Evolutionary conservation across 1,284 basidiomycete genomes (phyloP), one percentile per base, ranked within the genome.

Genomic region (Heterobasidion occidentale): DNA sequence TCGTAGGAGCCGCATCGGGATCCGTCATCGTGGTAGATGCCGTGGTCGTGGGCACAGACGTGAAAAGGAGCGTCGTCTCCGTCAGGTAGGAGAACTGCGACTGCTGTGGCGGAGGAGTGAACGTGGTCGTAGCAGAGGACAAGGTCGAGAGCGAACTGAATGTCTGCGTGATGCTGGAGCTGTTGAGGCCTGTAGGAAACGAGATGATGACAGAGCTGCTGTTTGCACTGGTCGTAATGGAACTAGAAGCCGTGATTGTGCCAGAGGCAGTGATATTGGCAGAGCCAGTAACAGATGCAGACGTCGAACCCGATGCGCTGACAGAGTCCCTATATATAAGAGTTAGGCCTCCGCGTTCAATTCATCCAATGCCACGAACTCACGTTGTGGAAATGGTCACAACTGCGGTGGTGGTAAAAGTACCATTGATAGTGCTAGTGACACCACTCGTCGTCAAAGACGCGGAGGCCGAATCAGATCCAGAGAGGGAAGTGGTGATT

Each of bases 1-100:
- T 80, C 1, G 79, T 78, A 8, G 74, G 67, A 0, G 75, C 67
- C 55, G 73, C 68, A 62, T 89, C 87, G 9, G 87, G 83, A 65
- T 86, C 60, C 47, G 64, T 65, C 19, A 61, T 60, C 51, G 63
- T 63, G 53, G 57, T 56, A 54, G 56, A 57, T 35, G 59, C 54
- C 19, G 65, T 65, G 2, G 63, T 52, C 9, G 60, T 68, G n/a
- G 71, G 72, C 44, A 69, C 67, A 34, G 72, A 65, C 34, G 72
- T 81, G 52, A 80, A 75, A 48, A 79, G 71, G 20, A 85, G 69
- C 3, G 76, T 70, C 3, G 73, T 68, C 61, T 74, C 65, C 2
- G 80, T 76, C 45, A 73, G 33, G 63, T 74, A 69, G 38, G 64
- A 67, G 60, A 74, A 62, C 59, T 62, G 59, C 46, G 74, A 55